A percentile compares a stretch with the other conserved stretches of the same genome.
Evolutionary conservation across 2,329 filamentous ascomycete genomes (phyloP).

Genomic region (Phaeophleospora eucalypticola): DNA sequence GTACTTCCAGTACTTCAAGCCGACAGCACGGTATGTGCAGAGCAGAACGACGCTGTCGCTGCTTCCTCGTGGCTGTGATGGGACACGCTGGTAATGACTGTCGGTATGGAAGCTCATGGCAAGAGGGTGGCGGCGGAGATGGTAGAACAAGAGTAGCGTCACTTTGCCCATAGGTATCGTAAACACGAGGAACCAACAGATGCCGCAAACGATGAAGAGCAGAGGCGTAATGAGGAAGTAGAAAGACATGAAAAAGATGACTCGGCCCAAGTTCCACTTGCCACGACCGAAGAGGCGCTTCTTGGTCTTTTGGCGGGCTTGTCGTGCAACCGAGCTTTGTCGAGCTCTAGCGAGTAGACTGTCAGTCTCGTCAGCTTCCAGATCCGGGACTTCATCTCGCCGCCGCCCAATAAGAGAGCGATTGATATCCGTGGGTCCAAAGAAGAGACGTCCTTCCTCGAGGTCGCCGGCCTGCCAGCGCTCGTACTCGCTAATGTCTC

Average conservation of each 20-base stretch:
- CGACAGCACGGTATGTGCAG: constrained; percentile 94
- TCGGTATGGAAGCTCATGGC: constrained; percentile 92
- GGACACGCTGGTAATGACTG: constrained; percentile 63
- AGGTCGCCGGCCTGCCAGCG: constrained; percentile 98
- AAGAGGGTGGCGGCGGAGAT: constrained; percentile 85
- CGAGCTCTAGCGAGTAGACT: constrained; percentile 67
- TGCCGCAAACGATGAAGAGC: constrained; percentile 75
- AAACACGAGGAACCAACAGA: constrained; percentile 97
- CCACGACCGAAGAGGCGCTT: constrained; percentile 88
- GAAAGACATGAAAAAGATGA: constrained; percentile 95
- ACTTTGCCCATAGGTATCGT: constrained; percentile 98
- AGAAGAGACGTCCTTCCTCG: constrained; percentile 92
- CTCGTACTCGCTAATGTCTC: constrained; percentile 97
- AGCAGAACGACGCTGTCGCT: constrained; percentile 69
- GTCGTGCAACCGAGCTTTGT: constrained; percentile 25
- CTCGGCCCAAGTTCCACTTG: constrained; percentile 89
- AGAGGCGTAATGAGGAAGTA: constrained; percentile 86
- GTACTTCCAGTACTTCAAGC: constrained; percentile 97
- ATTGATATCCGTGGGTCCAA: constrained; percentile 67
- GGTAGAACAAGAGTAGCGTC: constrained; percentile 81
- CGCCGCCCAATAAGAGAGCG: constrained; percentile 82
- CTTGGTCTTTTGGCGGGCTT: constrained; percentile 51
- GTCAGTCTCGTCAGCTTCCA: constrained; percentile 70
- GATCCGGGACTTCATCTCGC: constrained; percentile 81
- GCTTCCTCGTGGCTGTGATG: constrained; percentile 53